Evolutionary conservation across 148 eudicot genomes (phyloP).

Genomic region (Camellia granthamiana): DNA sequence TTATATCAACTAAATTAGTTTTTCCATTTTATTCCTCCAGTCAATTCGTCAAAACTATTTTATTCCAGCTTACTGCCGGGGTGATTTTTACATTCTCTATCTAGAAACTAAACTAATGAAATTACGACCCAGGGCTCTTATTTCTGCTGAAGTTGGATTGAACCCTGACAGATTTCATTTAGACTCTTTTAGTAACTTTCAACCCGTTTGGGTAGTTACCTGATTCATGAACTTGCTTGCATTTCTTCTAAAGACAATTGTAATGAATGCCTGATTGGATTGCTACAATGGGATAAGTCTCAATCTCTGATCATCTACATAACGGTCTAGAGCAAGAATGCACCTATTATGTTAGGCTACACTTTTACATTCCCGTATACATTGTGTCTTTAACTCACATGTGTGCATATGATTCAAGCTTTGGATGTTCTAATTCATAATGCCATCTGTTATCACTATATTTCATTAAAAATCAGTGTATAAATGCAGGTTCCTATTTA

Average conservation of each 20-base stretch:
- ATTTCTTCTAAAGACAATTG: background rate
- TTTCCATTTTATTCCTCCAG: background rate
- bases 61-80: background rate
- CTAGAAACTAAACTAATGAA: background rate
- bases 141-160: background rate
- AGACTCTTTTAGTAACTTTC: background rate
- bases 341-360: too few species aligned
- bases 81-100: background rate
- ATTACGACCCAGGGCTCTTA: background rate
- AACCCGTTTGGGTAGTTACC: background rate
- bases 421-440: background rate
- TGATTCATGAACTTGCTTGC: background rate
- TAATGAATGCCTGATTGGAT: background rate
- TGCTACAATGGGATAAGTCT: background rate
- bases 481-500: slow-evolving; percentile 70
- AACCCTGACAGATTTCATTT: background rate
- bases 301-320: background rate
- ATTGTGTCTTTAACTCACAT: too few species aligned
- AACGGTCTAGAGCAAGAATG: background rate
- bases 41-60: background rate
- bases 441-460: background rate
- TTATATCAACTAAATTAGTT: background rate
- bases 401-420: too few species aligned
- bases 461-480: background rate
- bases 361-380: too few species aligned